phyloP scores from a whole-genome alignment of 2,329 filamentous ascomycete genomes.

The Pseudogymnoascus sp. region DNA sequence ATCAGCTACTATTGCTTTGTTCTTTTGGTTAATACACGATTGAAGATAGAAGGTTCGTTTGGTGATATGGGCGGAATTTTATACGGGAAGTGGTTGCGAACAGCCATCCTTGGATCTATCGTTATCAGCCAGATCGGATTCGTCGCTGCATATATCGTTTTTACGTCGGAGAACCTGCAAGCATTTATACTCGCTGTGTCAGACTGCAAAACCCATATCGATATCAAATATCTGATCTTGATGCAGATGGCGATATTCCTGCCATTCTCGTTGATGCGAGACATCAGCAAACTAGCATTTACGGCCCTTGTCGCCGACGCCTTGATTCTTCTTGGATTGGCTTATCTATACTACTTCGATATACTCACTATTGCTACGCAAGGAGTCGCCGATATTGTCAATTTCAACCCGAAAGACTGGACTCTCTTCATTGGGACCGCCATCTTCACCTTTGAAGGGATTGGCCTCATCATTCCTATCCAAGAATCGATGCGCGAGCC shows the following conservation, averaged over 20 bases:
- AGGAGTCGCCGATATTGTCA: slow-evolving; percentile 71
- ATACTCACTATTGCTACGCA: slow-evolving; percentile 70
- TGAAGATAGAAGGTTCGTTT: slow-evolving; percentile 88
- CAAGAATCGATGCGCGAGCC: slow-evolving; percentile 95
- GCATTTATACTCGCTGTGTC: slow-evolving; percentile 90
- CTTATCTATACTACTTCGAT: slow-evolving; percentile 96
- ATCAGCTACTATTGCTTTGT: slow-evolving; percentile 98
- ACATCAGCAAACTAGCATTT: slow-evolving; percentile 95
- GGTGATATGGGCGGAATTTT: slow-evolving; percentile 91
- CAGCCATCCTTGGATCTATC: slow-evolving; percentile 80
- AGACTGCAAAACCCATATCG: slow-evolving; percentile 76
- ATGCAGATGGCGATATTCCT: slow-evolving; percentile 95
- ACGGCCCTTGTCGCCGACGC: slow-evolving; percentile 88
- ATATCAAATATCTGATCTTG: slow-evolving; percentile 83
- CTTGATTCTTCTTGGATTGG: slow-evolving; percentile 86
- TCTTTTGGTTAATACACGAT: slow-evolving; percentile 76
- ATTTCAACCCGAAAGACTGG: slow-evolving; percentile 90
- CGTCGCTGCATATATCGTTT: slow-evolving; percentile 91
- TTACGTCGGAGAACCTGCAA: slow-evolving; percentile 90
- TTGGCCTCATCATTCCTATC: slow-evolving; percentile 95
- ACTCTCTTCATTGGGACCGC: slow-evolving; percentile 97
- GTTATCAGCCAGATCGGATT: slow-evolving; percentile 95
- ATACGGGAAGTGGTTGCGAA: slow-evolving; percentile 85
- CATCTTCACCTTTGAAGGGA: slow-evolving; percentile 94
- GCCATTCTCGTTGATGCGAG: slow-evolving; percentile 85